Conservation (phyloP, 2,329 filamentous ascomycete genomes). For the Xylaria arbuscula region DNA sequence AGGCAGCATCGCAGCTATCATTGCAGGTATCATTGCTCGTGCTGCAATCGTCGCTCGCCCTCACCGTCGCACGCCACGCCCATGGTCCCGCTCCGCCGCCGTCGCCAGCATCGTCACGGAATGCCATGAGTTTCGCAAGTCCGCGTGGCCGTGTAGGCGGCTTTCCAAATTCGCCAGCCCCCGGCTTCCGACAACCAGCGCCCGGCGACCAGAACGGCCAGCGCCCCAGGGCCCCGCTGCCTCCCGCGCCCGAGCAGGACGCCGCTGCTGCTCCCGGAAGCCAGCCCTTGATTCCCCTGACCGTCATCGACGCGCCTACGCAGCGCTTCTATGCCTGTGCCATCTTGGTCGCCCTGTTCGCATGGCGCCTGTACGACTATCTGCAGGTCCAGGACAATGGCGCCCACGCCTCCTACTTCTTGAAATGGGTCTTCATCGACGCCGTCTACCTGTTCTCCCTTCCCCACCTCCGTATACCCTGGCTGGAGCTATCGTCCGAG, state of each 20-base stretch:
- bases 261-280: slow-evolving; percentile 44
- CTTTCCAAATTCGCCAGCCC: slow-evolving; percentile 79
- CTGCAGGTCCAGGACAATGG: slow-evolving; percentile 80
- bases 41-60: not conserved
- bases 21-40: not conserved
- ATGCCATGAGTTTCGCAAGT: slow-evolving; percentile 82
- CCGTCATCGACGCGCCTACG: slow-evolving; percentile 86
- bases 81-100: slow-evolving; percentile 35
- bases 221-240: slow-evolving; percentile 49
- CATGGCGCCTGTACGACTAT: slow-evolving; percentile 91
- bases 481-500: slow-evolving; percentile 89
- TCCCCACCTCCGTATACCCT: slow-evolving; percentile 90
- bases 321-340: slow-evolving; percentile 88
- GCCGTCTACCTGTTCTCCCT: slow-evolving; percentile 87
- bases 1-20: not conserved
- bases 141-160: slow-evolving; percentile 84
- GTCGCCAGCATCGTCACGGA: slow-evolving; percentile 55
- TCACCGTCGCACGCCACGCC: slow-evolving; percentile 2
- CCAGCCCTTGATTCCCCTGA: slow-evolving; percentile 80
- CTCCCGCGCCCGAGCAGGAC: slow-evolving; percentile 60
- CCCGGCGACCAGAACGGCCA: slow-evolving; percentile 22
- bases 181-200: slow-evolving; percentile 53
- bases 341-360: slow-evolving; percentile 80
- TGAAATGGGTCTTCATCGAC: slow-evolving; percentile 94
- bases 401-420: slow-evolving; percentile 87